phyloP scores from a whole-genome alignment of 2,329 filamentous ascomycete genomes.

The Arthrinium phaeospermum region DNA sequence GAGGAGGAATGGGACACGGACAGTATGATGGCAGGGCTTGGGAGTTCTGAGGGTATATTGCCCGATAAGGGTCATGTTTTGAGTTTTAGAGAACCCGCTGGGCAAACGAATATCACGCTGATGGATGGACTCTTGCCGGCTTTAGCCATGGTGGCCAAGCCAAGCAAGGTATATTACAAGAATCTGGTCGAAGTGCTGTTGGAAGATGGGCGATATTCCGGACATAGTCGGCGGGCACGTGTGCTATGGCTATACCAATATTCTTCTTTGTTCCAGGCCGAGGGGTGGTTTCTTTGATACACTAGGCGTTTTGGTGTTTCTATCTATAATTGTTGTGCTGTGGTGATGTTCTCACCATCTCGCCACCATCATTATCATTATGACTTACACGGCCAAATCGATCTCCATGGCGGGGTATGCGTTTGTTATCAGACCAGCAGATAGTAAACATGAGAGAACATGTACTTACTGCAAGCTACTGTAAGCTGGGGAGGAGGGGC shows the following conservation, averaged over 20 bases:
- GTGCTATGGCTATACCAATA: conserved; percentile 1
- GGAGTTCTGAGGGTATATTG: conserved; percentile 4
- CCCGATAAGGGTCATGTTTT: background rate
- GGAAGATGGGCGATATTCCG: background rate
- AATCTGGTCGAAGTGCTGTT: background rate
- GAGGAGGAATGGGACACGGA: background rate
- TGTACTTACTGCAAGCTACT: background rate
- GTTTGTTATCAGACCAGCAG: background rate
- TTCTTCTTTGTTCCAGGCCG: background rate
- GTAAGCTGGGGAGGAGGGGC: background rate
- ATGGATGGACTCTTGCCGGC: background rate
- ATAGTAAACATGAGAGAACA: background rate
- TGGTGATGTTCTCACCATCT: background rate
- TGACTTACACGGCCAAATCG: background rate
- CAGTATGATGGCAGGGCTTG: background rate
- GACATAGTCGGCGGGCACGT: background rate
- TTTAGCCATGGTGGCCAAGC: background rate
- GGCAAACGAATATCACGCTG: conserved; percentile 10
- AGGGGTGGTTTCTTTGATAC: background rate
- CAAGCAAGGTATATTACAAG: conserved; percentile 1
- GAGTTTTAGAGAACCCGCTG: background rate
- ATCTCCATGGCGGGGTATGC: conserved; percentile 7
- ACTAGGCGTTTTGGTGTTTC: background rate
- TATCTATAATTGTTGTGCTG: background rate
- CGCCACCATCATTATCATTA: background rate